A percentile compares a stretch with the other conserved stretches of the same genome.
These are phyloP conservation scores for Chaetomium fimeti DNA, from an alignment of 495 filamentous ascomycete genomes.

Conservation along the genomic window DNA sequence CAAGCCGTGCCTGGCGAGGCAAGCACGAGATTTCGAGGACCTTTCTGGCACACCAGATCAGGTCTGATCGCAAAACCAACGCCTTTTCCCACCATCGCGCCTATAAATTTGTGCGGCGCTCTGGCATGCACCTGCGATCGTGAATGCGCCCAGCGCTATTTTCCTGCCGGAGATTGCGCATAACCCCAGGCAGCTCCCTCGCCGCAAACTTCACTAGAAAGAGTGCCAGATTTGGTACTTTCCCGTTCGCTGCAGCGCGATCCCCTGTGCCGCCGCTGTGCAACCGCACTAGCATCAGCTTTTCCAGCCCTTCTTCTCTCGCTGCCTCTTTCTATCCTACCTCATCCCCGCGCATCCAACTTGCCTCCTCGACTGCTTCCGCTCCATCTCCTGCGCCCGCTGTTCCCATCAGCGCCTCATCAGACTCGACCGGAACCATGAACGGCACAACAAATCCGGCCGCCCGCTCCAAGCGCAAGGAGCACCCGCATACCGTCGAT, in stretches of 20 bases:
- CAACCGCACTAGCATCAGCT: background rate
- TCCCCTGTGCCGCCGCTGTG: background rate
- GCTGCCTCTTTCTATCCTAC: background rate
- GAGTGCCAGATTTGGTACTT: background rate
- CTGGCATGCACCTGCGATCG: constrained; percentile 12
- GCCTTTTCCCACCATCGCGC: background rate
- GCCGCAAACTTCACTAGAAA: constrained; percentile 3
- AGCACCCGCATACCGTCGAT: constrained; percentile 39
- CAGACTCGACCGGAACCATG: constrained; percentile 10
- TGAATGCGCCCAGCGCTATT: constrained; percentile 31
- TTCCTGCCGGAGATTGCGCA: constrained; percentile 26
- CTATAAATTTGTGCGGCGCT: constrained; percentile 3
- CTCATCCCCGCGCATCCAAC: background rate
- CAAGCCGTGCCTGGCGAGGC: background rate
- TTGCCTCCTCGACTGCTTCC: background rate
- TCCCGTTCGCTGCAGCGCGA: background rate
- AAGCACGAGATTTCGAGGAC: constrained; percentile 9
- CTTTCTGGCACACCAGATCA: background rate
- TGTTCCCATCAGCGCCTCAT: background rate
- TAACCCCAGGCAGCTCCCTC: constrained; percentile 15
- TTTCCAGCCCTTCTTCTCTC: background rate
- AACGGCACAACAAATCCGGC: constrained; percentile 27
- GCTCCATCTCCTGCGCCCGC: background rate
- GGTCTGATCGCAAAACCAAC: background rate
- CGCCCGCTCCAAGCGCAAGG: constrained; percentile 53